Evolutionary conservation across 2,329 filamentous ascomycete genomes (phyloP).

Genomic region (Aspergillus sp.): DNA sequence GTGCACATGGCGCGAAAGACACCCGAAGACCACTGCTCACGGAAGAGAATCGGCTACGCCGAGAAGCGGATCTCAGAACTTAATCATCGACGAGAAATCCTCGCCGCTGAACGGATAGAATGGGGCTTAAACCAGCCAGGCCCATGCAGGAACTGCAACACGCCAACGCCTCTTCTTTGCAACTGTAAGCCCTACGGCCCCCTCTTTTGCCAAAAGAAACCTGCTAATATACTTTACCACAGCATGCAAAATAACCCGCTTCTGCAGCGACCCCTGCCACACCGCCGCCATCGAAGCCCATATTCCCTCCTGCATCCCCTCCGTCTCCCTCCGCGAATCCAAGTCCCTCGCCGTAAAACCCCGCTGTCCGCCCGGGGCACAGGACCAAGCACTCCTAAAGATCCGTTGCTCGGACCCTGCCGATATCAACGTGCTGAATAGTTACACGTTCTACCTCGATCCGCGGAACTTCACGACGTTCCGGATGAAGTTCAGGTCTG

Average conservation of each 20-base stretch:
- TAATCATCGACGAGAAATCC: slow-evolving; percentile 18
- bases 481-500: slow-evolving; percentile 23
- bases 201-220: too few relatives aligned
- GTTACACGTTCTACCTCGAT: slow-evolving; percentile 24
- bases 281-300: slow-evolving; percentile 10
- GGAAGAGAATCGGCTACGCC: slow-evolving; percentile 20
- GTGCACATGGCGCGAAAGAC: slow-evolving; percentile 19
- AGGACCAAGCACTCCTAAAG: slow-evolving; percentile 21
- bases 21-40: slow-evolving; percentile 18
- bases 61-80: slow-evolving; percentile 22
- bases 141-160: slow-evolving; percentile 16
- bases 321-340: slow-evolving; percentile 23
- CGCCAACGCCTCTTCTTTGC: slow-evolving; percentile 17
- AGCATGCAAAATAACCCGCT: slow-evolving; percentile 25
- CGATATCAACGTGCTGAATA: slow-evolving; percentile 15
- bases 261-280: slow-evolving; percentile 23
- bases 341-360: slow-evolving; percentile 24
- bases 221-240: background rate
- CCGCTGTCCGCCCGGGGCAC: slow-evolving; percentile 16
- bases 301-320: slow-evolving; percentile 20
- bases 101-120: slow-evolving; percentile 19
- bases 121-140: slow-evolving; percentile 20
- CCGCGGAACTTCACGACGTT: slow-evolving; percentile 28
- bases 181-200: slow-evolving; percentile 14
- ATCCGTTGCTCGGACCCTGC: slow-evolving; percentile 11